A percentile compares a stretch with the other conserved stretches of the same genome.
Conservation (phyloP, 164 flowering plant species). For the Tetrastigma voinierianum region DNA sequence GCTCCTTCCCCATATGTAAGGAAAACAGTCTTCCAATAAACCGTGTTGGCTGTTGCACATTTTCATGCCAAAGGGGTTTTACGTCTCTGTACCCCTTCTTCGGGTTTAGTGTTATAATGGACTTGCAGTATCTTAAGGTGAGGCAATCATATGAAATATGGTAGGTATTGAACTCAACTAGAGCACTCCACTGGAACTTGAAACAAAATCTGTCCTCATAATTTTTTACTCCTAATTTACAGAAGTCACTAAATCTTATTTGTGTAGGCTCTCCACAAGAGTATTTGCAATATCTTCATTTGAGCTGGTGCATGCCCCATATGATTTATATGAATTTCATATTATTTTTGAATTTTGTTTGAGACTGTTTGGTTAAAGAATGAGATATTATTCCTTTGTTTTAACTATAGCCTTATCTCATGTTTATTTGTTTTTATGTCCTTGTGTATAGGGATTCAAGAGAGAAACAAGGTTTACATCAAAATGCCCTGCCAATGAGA, state of each 20-base stretch:
- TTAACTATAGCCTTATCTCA: neutral
- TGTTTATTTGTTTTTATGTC: constrained; percentile 6
- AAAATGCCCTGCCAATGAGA: constrained; percentile 77
- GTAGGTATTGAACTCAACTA: neutral
- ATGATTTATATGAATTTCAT: no score
- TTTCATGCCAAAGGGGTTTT: no score
- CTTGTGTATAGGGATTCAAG: constrained; percentile 61
- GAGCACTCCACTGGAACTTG: neutral
- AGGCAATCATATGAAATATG: no score
- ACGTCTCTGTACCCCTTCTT: no score
- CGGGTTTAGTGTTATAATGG: no score
- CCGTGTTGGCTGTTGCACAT: no score
- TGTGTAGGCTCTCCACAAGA: neutral
- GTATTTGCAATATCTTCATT: neutral
- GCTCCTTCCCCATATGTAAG: no score
- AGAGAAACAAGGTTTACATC: constrained; percentile 97
- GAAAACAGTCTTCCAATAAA: no score
- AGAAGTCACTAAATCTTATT: neutral
- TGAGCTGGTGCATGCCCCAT: neutral
- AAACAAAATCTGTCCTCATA: neutral
- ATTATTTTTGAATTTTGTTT: no score
- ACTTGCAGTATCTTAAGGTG: no score
- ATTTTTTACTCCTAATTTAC: neutral
- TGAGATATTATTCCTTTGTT: neutral
- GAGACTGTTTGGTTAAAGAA: no score